Evolutionary conservation across 1,284 basidiomycete species (phyloP), one percentile per base, ranked within the genome.

Genomic region (Naganishia cerealis): DNA sequence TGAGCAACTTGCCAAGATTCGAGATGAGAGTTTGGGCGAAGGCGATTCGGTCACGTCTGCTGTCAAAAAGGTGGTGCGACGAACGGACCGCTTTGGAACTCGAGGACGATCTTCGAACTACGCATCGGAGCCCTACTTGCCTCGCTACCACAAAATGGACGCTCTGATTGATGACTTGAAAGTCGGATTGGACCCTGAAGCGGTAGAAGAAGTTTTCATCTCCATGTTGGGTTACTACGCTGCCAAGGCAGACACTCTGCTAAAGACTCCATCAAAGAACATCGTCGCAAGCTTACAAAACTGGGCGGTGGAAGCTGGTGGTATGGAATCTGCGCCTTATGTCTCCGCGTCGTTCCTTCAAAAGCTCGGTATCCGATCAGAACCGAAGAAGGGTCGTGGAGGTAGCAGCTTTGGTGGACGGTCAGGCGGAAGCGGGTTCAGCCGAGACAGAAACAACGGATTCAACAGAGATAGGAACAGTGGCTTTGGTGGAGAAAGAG

Each of bases 201-300:
- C 86, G 0, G 76, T 92, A 62, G 79, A 82, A 54, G 87, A 89
- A 72, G 86, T 89, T 1, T 88, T 91, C 75, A 82, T 85, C 29
- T 87, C 89, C 9, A 77, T 90, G 65, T 79, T 94, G 15, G 92
- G 92, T 0, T 94, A 87, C 82, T 94, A 94, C 80, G 59, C 56
- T 16, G 77, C 83, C 58, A 86, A 86, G 73, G 67, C 81, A 0
- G 76, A 76, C 8, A 83, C 87, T 33, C 57, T 63, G 13, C 74
- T 92, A 59, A 83, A 87, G 29, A 74, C 84, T 1, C 74, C 71
- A 2, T 29, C 62, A 1, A 58, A 71, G 26, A 82, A 81, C n/a
- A 79, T 92, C 59, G 71, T 89, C 24, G 81, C 86, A 42, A 89
- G 87, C 9, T 79, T 88, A 67, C 86, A 87, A 76, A 80, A 83